Base-by-base conservation (phyloP, 2,329 filamentous ascomycete species). In the Colletotrichum ledebouriae region DNA sequence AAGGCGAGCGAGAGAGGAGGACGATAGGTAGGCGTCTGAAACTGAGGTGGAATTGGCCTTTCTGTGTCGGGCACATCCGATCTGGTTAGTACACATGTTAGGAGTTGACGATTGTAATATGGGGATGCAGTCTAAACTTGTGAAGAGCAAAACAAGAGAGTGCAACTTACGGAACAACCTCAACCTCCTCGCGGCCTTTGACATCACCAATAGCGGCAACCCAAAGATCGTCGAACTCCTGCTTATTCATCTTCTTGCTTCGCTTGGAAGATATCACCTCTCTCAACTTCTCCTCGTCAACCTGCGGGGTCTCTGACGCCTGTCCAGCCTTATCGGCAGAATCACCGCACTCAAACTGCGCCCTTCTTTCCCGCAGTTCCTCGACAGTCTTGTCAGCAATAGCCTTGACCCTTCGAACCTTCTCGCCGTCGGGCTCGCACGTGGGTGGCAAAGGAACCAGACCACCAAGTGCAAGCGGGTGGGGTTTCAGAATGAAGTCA, bases 361-460 rank as follows among this genome's bases (percentile, higher is more conserved):
- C 96, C 67, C 93, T 90, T 46, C 93, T 90, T 72, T 97, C 89
- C 61, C 96, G 88, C 56, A 99, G 86, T 73, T 94, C 91, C 74
- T 97, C 94, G 4, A 98, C 87, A 2, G 93, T 94, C 77, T 91
- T 92, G 76, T 98, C 91, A 7, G 94, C 94, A 15, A 99, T 94
- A 20, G 91, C 89, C 75, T 95, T 93, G 56, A 98, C 92, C 17
- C 92, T 91, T 44, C 93, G 89, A 7, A 92, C 93, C 78, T 97
- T 98, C 75, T 97, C 94, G 69, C 94, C 94, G 78, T 99, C 97
- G 0, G 96, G 92, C 79, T 98, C 95, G 78, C 96, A 99, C 4
- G 93, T 94, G 1, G 97, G 95, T 6, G 94, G 90, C 9, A 99
- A 82, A 7, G 96, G 96, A 5, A 98, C 76, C 3, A 97, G 76